phyloP scores from a whole-genome alignment of 345 rosid species.

The Eutrema japonicum region DNA sequence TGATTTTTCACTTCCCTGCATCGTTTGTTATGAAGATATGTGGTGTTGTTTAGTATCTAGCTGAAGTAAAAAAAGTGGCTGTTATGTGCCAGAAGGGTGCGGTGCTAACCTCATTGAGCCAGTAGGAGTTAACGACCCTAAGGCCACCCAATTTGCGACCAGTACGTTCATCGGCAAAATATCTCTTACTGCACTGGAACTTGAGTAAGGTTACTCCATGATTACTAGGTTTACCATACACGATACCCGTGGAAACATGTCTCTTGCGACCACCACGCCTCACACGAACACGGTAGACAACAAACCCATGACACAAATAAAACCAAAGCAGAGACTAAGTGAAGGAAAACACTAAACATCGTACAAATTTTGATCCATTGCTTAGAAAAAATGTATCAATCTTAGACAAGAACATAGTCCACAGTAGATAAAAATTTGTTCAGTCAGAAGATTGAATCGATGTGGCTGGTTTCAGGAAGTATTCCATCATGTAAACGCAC shows the following conservation, averaged over 20 bases:
- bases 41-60: constrained; percentile 8
- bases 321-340: neutral
- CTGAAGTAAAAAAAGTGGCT: neutral
- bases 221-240: constrained; percentile 85
- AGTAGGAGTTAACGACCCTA: constrained; percentile 74
- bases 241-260: too few species aligned
- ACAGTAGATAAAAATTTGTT: constrained; percentile 33
- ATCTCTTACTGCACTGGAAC: constrained; percentile 82
- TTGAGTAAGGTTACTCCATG: constrained; percentile 90
- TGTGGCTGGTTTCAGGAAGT: constrained; percentile 47
- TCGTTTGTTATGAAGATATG: neutral
- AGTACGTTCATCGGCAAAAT: constrained; percentile 86
- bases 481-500: constrained; percentile 28
- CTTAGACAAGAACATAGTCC: too few species aligned
- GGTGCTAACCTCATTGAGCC: constrained; percentile 72
- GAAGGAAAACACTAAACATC: neutral
- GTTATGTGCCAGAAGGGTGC: too few species aligned
- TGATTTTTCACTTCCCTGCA: too few species aligned
- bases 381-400: constrained; percentile 31
- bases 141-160: constrained; percentile 77
- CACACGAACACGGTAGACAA: too few species aligned
- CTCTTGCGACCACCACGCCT: too few species aligned
- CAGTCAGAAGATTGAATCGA: constrained; percentile 40
- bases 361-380: neutral
- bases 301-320: too few species aligned